Evolutionary conservation across 495 filamentous ascomycete genomes (phyloP).

Genomic region (Penicillium goetzii): DNA sequence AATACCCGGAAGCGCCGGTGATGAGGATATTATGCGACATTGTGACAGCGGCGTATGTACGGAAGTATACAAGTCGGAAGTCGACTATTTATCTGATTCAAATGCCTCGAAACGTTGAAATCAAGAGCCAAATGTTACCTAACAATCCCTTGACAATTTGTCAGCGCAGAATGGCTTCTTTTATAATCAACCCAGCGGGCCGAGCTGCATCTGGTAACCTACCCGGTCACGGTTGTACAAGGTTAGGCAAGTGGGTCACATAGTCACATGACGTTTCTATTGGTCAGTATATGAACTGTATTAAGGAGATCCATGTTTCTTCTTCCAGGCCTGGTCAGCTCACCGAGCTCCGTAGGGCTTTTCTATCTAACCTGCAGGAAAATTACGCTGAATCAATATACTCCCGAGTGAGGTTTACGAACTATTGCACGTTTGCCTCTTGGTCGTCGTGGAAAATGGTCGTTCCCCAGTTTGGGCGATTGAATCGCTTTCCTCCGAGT

Average conservation of each 20-base stretch:
- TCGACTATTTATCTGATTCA: background rate
- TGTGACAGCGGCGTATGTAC: background rate
- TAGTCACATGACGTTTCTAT: background rate
- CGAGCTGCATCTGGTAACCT: background rate
- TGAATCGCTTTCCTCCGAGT: slow-evolving; percentile 32
- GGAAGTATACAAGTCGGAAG: background rate
- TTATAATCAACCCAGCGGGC: background rate
- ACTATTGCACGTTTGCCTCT: slow-evolving; percentile 20
- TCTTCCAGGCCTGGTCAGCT: background rate
- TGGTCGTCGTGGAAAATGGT: slow-evolving; percentile 35
- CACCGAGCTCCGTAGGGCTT: no score
- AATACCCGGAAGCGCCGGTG: slow-evolving; percentile 56
- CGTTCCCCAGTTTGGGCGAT: slow-evolving; percentile 36
- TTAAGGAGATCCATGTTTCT: background rate
- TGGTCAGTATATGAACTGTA: background rate
- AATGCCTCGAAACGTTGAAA: background rate
- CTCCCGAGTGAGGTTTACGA: background rate
- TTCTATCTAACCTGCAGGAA: no score
- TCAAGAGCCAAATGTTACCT: background rate
- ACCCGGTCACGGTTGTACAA: background rate
- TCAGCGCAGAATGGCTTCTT: background rate
- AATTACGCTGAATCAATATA: no score
- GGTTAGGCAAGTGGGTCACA: background rate
- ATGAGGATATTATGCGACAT: slow-evolving; percentile 49
- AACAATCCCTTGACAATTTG: background rate